Base-by-base conservation (phyloP, 75 land plant genomes). In the Sequoia sempervirens region DNA sequence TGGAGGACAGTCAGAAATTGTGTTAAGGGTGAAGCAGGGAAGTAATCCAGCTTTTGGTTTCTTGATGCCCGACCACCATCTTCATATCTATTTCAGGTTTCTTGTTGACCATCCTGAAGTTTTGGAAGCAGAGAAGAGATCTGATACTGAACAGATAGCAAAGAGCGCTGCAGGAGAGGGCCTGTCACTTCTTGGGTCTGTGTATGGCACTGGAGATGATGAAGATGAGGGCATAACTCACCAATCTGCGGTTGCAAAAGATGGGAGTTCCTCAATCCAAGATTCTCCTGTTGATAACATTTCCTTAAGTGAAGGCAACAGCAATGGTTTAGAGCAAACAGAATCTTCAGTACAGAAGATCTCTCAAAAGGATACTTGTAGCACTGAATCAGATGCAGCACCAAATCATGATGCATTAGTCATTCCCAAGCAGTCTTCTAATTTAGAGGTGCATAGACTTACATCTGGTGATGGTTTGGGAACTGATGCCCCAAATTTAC, bases 11-110 rank as follows among this genome's bases (percentile, higher is more conserved):
- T 91, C 98, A 11, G 98, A 96, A 82, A 89, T 96, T 81, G 86
- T 96, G 75, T 81, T 96, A 81, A 89, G 95, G 80, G 98, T 96
- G 54, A 96, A 96, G 85, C 98, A 96, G 83, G 98, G 97, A 23
- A 90, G 91, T 82, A 94, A 96, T 86, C 98, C 96, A 54, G 90
- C 89, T 75, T 96, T 96, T 91, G 98, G 98, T 9, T 96, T 96
- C 85, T 91, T 96, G 82, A 93, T 95, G 95, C 93, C 95, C 34
- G 92, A 94, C 73, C 92, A 96, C 80, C 89, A 89, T 66, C 96
- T 94, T 78, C 98, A 96, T 88, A 56, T 90, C 4, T 96, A 96
- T 88, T 96, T 92, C 78, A 86, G 98, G 78, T 94, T 82, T 85
- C 91, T 96, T 82, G 96, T 96, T 84, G 92, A 94, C 70, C 89